Percentiles rank a stretch among this genome's conserved stretches.
phyloP scores from a whole-genome alignment of 2,329 filamentous ascomycete species.

The Passalora sequoiae region DNA sequence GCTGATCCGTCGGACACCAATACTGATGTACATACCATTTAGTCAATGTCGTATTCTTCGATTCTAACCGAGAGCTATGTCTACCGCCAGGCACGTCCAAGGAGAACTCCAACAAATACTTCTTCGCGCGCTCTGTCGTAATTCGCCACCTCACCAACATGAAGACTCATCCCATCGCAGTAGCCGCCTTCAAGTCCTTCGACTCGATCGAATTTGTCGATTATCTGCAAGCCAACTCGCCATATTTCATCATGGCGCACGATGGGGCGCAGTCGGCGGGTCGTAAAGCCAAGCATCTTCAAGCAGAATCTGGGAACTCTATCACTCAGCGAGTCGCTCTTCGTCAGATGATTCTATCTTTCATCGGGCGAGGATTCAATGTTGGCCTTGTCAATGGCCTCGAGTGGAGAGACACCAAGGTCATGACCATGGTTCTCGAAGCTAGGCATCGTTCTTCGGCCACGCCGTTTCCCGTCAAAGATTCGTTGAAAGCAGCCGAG shows the following conservation, averaged over 20 bases:
- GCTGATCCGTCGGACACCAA: no score
- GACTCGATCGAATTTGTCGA: slow-evolving; percentile 48
- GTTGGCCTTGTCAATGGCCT: slow-evolving; percentile 60
- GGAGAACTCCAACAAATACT: slow-evolving; percentile 48
- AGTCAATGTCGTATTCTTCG: slow-evolving; percentile 67
- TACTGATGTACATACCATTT: no score
- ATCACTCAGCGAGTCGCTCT: slow-evolving; percentile 26
- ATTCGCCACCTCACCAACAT: slow-evolving; percentile 59
- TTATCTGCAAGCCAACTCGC: slow-evolving; percentile 51
- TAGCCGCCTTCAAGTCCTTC: slow-evolving; percentile 47
- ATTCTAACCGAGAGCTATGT: slow-evolving; percentile 52
- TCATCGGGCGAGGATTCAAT: slow-evolving; percentile 54
- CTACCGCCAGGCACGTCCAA: slow-evolving; percentile 43
- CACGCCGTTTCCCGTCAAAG: slow-evolving; percentile 9
- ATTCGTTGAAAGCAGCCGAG: neutral
- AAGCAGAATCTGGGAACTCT: slow-evolving; percentile 8
- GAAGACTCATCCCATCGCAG: slow-evolving; percentile 38
- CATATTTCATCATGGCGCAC: slow-evolving; percentile 66
- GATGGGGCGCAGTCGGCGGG: slow-evolving; percentile 47
- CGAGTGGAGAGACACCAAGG: slow-evolving; percentile 60
- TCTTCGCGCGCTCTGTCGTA: slow-evolving; percentile 58
- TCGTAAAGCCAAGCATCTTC: slow-evolving; percentile 20
- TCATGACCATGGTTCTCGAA: slow-evolving; percentile 48
- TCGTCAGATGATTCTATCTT: slow-evolving; percentile 50
- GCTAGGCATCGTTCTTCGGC: slow-evolving; percentile 11